Evolutionary conservation across 306 rosid species (phyloP).

Genomic region (Glycine soja): DNA sequence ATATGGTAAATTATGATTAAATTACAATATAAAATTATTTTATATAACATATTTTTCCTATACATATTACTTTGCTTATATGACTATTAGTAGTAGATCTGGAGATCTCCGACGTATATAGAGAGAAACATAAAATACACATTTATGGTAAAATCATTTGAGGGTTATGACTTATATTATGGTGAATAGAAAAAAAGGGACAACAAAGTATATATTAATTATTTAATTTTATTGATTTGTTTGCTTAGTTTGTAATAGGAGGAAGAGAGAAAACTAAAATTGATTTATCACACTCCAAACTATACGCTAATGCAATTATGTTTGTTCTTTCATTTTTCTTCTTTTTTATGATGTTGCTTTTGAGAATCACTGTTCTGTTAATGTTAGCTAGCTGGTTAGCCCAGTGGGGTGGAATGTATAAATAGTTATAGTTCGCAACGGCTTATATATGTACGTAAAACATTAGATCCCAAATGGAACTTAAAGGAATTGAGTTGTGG

Average conservation of each 20-base stretch:
- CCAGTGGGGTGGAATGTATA: background rate
- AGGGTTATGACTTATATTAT: background rate
- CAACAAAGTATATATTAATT: background rate
- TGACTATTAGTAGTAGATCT: no score
- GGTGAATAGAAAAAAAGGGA: background rate
- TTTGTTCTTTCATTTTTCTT: background rate
- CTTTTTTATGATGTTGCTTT: no score
- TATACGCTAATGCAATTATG: background rate
- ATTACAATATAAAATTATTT: no score
- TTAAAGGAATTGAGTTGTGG: background rate
- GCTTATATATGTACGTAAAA: background rate
- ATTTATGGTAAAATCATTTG: background rate
- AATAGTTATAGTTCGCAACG: background rate
- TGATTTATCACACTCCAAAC: background rate
- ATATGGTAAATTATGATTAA: no score
- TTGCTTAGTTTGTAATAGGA: background rate
- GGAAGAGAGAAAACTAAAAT: background rate
- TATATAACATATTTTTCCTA: no score
- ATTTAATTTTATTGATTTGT: background rate
- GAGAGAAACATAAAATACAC: background rate
- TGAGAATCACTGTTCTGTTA: background rate
- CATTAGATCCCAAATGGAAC: conserved; percentile 35
- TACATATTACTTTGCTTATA: no score
- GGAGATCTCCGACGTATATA: no score
- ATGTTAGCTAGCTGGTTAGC: conserved; percentile 2